These are phyloP conservation scores for Jacaranda mimosifolia DNA, from an alignment of 257 asterid genomes.

Conservation along the genomic window DNA sequence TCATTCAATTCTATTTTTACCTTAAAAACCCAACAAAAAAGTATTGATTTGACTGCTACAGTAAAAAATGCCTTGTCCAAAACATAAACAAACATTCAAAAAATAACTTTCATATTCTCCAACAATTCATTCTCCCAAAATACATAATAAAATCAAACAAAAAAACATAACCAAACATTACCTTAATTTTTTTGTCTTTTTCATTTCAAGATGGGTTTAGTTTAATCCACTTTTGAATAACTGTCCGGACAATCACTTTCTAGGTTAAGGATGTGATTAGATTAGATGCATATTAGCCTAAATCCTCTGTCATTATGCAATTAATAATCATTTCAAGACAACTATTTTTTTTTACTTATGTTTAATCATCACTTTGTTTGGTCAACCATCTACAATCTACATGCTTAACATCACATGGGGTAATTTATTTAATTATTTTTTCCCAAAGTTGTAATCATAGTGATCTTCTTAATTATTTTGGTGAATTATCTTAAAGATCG, in stretches of 20 bases:
- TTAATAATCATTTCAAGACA: constrained; percentile 18
- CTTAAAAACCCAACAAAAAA: no score
- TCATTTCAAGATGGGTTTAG: neutral
- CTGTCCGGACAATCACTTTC: neutral
- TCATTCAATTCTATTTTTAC: no score
- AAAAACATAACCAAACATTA: no score
- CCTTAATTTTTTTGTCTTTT: constrained; percentile 10
- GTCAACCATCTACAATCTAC: constrained; percentile 25
- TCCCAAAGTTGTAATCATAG: neutral
- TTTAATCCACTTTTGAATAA: neutral
- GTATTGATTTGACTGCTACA: no score
- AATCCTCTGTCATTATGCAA: constrained; percentile 17
- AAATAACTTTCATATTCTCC: no score
- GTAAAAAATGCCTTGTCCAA: no score
- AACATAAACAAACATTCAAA: no score
- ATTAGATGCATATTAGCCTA: constrained; percentile 6
- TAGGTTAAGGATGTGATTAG: constrained; percentile 9
- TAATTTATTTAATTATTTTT: neutral
- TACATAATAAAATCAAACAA: no score
- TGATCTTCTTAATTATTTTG: neutral
- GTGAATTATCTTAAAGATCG: neutral
- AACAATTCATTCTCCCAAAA: no score
- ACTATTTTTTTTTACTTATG: constrained; percentile 7
- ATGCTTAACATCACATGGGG: constrained; percentile 36
- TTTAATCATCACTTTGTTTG: constrained; percentile 24